Evolutionary conservation across 768 basidiomycete genomes (phyloP), one percentile per base, ranked within the genome.

Genomic region (Leccinum disarticulatum): DNA sequence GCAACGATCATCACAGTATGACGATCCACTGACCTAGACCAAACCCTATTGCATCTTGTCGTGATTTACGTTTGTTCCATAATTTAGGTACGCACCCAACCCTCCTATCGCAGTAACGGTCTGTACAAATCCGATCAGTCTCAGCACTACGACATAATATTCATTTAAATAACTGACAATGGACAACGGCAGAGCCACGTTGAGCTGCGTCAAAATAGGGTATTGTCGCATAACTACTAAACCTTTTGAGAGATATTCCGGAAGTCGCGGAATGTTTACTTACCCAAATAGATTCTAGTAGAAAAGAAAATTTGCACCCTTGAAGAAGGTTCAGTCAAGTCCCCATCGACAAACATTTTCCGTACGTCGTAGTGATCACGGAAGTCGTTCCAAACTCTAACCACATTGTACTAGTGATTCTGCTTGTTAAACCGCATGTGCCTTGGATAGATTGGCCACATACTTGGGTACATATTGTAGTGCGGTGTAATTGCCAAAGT

Each of bases 231-330:
- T 46, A 22, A 56, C 56, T 60, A 48, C 33, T 13, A 28, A 28
- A 7, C 36, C 4, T 36, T 30, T 33, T 52, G 43, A 52, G n/a
- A 27, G 11, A 19, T 17, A 22, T 13, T 11, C 41, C 22, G 22
- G 22, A 31, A 53, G 22, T 49, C 17, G 19, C 9, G 11, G 28
- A 47, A 10, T 22, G 43, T 56, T 50, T 58, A 3, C 58, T 60
- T 38, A 49, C 56, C 58, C 36, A 54, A 41, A 51, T 58, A 54
- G 46, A 63, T 55, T 25, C 61, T 59, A 5, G 55, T 41, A 19
- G 25, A 50, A n/a, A 66, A 58, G 51, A 54, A 56, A 38, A 51
- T 25, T 9, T 59, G 61, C 17, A 60, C 41, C n/a, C 61, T 60
- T 48, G 47, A 51, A 54, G 54, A 30, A n/a, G 19, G 35, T n/a